These are phyloP conservation scores for Pichia membranifaciens DNA, from an alignment of 805 yeast species.

Conservation along the genomic window DNA sequence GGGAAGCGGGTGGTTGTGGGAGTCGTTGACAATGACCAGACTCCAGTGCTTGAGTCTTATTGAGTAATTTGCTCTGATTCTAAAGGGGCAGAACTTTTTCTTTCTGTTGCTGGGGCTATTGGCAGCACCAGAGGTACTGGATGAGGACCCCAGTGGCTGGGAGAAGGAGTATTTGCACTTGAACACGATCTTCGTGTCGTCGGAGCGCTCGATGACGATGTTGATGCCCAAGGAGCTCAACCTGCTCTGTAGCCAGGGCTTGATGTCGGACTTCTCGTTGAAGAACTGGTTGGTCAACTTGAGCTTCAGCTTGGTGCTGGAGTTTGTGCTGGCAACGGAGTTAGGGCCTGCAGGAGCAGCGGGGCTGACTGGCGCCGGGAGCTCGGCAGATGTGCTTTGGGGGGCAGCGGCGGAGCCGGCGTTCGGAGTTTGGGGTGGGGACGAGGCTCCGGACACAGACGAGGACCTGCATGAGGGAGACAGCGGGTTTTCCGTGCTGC, in stretches of 20 bases:
- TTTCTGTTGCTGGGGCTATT: slow-evolving; percentile 14
- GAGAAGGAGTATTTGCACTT: slow-evolving; percentile 43
- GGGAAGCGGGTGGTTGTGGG: slow-evolving; percentile 48
- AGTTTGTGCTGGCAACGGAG: not conserved
- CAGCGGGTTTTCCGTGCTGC: too few species aligned
- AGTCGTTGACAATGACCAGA: slow-evolving; percentile 52
- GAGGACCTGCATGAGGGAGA: too few species aligned
- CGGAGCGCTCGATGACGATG: slow-evolving; percentile 59
- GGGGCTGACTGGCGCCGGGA: too few species aligned
- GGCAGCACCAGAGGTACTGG: too few species aligned
- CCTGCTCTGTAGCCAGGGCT: slow-evolving; percentile 56
- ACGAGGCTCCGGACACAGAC: too few species aligned
- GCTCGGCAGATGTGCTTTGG: not conserved
- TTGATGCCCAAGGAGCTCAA: slow-evolving; percentile 44
- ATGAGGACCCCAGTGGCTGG: too few species aligned
- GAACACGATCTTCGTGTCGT: slow-evolving; percentile 54
- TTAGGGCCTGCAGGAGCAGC: too few species aligned
- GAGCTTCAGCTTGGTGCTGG: slow-evolving; percentile 5
- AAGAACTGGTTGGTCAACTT: slow-evolving; percentile 26
- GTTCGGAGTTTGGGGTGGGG: not conserved
- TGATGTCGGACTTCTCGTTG: slow-evolving; percentile 43
- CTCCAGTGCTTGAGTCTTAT: slow-evolving; percentile 50
- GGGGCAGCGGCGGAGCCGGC: not conserved
- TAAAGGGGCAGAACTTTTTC: slow-evolving; percentile 48
- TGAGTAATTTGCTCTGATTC: slow-evolving; percentile 58